Evolutionary conservation across 257 asterid species (phyloP), one percentile per base, ranked within the genome.

Genomic region (Gentiana macrophylla): DNA sequence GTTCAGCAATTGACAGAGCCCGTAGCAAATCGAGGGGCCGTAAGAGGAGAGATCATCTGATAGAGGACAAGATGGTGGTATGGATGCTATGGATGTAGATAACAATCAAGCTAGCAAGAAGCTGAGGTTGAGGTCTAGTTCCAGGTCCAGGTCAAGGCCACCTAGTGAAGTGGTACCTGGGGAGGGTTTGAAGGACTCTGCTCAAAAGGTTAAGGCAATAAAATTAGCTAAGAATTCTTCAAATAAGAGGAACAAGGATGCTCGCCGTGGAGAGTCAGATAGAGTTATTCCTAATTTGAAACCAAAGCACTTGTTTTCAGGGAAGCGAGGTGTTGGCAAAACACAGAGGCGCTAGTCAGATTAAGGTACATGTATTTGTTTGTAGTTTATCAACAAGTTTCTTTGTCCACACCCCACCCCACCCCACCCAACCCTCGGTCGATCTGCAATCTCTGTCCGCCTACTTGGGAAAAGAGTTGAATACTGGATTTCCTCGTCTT

Each of bases 21-120:
- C 85, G 94, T 12, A 85, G 91, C 59, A 81, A 77, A 52, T 85
- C 95, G 24, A 70, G 97, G 79, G 97, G 94, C 2, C 87, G 94
- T 32, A 92, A 92, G 84, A 80, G 97, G 96, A 82, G 72, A 84
- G 96, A 56, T 90, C 98, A 6, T 34, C 50, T 32, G 79, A 59
- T 12, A 56, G 77, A 55, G 74, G 60, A 45, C 79, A 52, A 33
- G 53, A 47, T 9, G 32, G 38, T 37, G 78, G 77, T 37, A 60
- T 10, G 32, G 82, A 74, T 52, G 59, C 78, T 3, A 84, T 91
- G 96, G 95, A 91, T 8, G 80, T 87, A 24, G 98, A 90, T 37
- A 79, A 67, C 15, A 82, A 70, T 49, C 80, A 74, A 38, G 76
- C 81, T 48, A 81, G 58, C 64, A 91, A 91, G 87, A 87, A 81